Evolutionary conservation across 1,284 basidiomycete species (phyloP), one percentile per base, ranked within the genome.

Genomic region (Lentinula novae-zelandiae): DNA sequence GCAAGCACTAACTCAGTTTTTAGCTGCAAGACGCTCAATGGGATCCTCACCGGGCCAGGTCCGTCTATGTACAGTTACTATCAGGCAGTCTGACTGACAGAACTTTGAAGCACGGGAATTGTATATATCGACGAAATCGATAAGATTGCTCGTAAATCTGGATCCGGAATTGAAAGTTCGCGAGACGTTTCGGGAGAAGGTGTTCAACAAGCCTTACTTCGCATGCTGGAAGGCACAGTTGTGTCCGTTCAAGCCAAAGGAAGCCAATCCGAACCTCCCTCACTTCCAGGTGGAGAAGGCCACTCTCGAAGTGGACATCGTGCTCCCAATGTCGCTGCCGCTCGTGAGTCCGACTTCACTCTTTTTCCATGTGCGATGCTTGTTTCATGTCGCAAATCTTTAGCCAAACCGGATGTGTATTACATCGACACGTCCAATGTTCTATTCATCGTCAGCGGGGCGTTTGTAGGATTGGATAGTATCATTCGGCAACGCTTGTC

Each of bases 41-140:
- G 79, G 92, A 97, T 73, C 88, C 92, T n/a, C 72, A 83, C 54
- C 85, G 90, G 58, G 92, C 92, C 33, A 86, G 87, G 88, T 88
- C 27, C 22, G 42, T 33, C 27, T 27, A 27, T 27, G 27, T 27
- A 27, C 27, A 27, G 27, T 27, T 27, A 27, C 2, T 27, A 27
- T 3, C 27, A 27, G 3, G 27, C 27, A 27, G 27, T 27, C 27
- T 27, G 27, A 27, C 27, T 27, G 27, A 27, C 27, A 27, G 3
- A 42, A 31, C 42, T 8, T 27, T 10, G 10, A 65, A 94, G 92
- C 68, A 86, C 87, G 68, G 95, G 95, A 3, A 98, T 98, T 62
- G 89, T 98, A 20, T 96, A 96, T 72, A 96, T 98, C 57, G 96
- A 98, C 69, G 96, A 98, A 76, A 80, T 96, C 1, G 96, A 98